Percentiles rank a stretch among this genome's conserved stretches.
Evolutionary conservation across 2,329 filamentous ascomycete genomes (phyloP).

Genomic region (Lithohypha guttulata): DNA sequence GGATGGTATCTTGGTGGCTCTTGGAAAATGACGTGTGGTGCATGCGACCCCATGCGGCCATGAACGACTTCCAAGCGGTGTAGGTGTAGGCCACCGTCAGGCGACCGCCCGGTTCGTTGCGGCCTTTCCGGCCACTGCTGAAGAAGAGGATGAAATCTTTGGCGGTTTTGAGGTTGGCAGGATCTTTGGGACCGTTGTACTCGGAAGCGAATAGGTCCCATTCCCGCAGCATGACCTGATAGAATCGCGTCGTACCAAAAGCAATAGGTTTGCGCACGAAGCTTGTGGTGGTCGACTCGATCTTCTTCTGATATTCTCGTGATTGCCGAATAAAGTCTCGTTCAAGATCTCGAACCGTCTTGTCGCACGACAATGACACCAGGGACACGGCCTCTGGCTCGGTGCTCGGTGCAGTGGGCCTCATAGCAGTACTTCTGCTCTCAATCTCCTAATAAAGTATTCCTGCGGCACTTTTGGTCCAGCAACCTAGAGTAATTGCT

Average conservation of each 20-base stretch:
- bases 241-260: neutral
- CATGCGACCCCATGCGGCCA: slow-evolving; percentile 5
- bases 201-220: slow-evolving; percentile 4
- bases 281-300: slow-evolving; percentile 1
- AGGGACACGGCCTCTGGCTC: neutral
- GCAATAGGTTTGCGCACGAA: slow-evolving; percentile 5
- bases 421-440: no score
- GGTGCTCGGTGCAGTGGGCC: no score
- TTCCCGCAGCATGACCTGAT: slow-evolving; percentile 7
- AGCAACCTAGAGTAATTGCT: no score
- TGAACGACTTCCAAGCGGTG: slow-evolving; percentile 9
- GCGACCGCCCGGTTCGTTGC: slow-evolving; percentile 6
- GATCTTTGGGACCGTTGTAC: slow-evolving; percentile 1
- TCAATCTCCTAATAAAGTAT: no score
- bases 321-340: slow-evolving; percentile 5
- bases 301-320: neutral
- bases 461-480: no score
- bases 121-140: slow-evolving; percentile 6
- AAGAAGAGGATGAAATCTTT: slow-evolving; percentile 10
- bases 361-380: neutral
- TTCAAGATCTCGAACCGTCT: slow-evolving; percentile 7
- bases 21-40: slow-evolving; percentile 1
- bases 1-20: slow-evolving; percentile 3
- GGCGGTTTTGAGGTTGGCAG: slow-evolving; percentile 8
- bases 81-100: slow-evolving; percentile 11